A percentile compares a stretch with the other conserved stretches of the same genome.
phyloP scores from a whole-genome alignment of 345 rosid species.

The Pelargonium nanum region DNA sequence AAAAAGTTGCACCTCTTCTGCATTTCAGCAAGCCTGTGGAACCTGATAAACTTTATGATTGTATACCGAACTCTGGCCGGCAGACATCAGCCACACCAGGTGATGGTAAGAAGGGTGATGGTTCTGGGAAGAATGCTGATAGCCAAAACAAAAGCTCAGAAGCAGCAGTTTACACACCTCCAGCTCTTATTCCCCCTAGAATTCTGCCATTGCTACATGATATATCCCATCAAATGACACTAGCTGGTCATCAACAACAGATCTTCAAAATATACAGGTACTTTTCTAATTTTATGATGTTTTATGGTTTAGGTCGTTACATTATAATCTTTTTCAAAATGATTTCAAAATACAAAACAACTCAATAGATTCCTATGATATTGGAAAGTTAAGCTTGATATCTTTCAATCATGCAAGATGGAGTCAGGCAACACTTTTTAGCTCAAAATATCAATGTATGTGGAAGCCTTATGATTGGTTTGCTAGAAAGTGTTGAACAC shows the following conservation, averaged over 20 bases:
- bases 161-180: conserved; percentile 55
- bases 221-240: conserved; percentile 74
- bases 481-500: no score
- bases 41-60: conserved; percentile 73
- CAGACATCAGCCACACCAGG: conserved; percentile 43
- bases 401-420: no score
- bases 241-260: conserved; percentile 90
- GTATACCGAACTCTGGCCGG: conserved; percentile 69
- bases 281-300: conserved; percentile 1
- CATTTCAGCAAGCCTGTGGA: conserved; percentile 83
- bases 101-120: conserved; percentile 26
- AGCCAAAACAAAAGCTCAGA: conserved; percentile 41
- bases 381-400: no score
- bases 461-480: not conserved
- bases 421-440: no score
- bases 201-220: conserved; percentile 77
- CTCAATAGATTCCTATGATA: not conserved
- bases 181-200: conserved; percentile 74
- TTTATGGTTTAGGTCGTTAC: not conserved
- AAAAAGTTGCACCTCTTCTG: conserved; percentile 8
- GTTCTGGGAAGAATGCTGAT: conserved; percentile 35
- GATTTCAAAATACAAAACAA: not conserved
- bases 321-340: not conserved
- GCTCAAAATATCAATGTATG: no score
- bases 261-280: conserved; percentile 69